A percentile compares a stretch with the other conserved stretches of the same genome.
Conservation (phyloP, 2,329 filamentous ascomycete genomes). For the Pestalotiopsis fici region DNA sequence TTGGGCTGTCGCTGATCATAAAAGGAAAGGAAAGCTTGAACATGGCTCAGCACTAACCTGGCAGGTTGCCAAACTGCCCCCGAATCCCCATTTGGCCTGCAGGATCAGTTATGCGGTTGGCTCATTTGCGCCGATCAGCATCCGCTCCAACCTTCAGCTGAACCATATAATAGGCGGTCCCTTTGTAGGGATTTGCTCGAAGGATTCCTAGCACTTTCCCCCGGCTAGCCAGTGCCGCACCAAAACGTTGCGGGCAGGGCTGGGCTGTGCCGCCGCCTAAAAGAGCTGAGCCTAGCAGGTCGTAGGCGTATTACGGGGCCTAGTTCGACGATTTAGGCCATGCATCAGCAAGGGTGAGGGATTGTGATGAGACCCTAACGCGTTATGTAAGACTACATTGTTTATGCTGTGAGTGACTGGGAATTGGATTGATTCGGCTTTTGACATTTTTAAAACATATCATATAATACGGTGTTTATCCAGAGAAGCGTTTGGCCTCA, state of each 20-base stretch:
- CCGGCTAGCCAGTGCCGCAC: not conserved
- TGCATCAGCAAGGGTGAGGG: not conserved
- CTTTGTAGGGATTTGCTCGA: not conserved
- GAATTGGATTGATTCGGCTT: not conserved
- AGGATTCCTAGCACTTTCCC: constrained; percentile 1
- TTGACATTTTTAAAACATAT: not conserved
- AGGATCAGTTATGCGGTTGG: not conserved
- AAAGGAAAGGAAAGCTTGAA: not conserved
- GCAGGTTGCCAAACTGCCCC: no score
- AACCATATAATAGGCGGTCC: not conserved
- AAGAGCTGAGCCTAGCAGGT: not conserved
- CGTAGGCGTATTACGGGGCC: not conserved
- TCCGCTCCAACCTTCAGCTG: not conserved
- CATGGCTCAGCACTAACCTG: not conserved
- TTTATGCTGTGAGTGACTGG: not conserved
- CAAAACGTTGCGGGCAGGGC: not conserved
- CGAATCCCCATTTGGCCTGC: not conserved
- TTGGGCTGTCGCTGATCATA: not conserved
- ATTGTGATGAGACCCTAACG: not conserved
- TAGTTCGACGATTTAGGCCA: not conserved
- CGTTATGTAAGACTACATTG: not conserved
- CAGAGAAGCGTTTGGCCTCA: not conserved
- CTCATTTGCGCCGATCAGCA: not conserved
- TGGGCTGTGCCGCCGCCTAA: not conserved
- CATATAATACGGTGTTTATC: not conserved